Base-by-base conservation (phyloP, 2,329 filamentous ascomycete species). In the Alternaria atra region DNA sequence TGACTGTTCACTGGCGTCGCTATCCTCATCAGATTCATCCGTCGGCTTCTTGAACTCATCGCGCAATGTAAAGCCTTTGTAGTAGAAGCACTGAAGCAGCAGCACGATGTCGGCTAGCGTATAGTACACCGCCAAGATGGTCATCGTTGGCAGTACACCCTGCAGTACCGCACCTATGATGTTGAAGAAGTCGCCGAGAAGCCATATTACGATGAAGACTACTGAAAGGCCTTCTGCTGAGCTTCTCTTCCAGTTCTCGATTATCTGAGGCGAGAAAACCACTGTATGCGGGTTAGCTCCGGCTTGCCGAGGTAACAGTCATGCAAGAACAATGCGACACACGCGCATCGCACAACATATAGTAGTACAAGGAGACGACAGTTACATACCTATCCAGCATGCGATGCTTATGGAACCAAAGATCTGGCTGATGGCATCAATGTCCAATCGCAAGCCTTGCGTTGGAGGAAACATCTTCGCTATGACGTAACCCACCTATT, bases 251-350 rank as follows among this genome's bases (percentile, higher is more conserved):
- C 97, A 97, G 77, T 97, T 97, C 75, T 97, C 93, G 70, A 97
- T 90, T 71, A 99, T 97, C 72, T 99, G 95, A 2, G 95, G 95
- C 1, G 93, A 95, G 82, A 97, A 99, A 59, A 99, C 95, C 35
- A 98, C 75, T 76, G 47, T 15, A 32, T 12, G n/a, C 44, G 35
- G 10, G 48, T 74, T 43, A 73, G 67, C 43, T 15, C 57, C 35
- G 42, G 25, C 27, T 29, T 15, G 27, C 23, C 32, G 46, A 50
- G 46, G 46, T 29, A 29, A 46, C 27, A 32, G 35, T 34, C 39
- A 35, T 47, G 32, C 30, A 30, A 46, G 17, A 9, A 12, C 42
- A 32, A 44, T 15, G 15, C 17, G 30, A 40, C 32, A 40, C 29
- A 52, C 30, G 52, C 32, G 32, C 20, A 30, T 39, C 35, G 48